phyloP scores from a whole-genome alignment of 139 green algal genomes.

The Chlamydomonas applanata region DNA sequence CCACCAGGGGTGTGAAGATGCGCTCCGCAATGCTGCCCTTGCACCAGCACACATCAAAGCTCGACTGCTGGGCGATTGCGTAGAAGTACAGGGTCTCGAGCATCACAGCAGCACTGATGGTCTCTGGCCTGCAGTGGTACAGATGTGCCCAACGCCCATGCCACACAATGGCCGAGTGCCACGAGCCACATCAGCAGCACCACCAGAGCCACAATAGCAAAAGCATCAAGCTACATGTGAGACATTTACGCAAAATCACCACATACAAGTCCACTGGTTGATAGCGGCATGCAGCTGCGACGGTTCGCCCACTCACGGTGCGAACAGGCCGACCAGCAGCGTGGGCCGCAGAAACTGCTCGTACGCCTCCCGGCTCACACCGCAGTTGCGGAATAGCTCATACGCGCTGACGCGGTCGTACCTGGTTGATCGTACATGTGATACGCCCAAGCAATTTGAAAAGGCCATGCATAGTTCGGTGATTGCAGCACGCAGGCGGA shows the following conservation, averaged over 20 bases:
- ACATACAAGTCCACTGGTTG: too few species aligned
- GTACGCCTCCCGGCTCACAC: slow-evolving; percentile 40
- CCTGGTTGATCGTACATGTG: slow-evolving; percentile 23
- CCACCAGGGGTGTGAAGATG: slow-evolving; percentile 77
- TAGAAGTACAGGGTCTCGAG: slow-evolving; percentile 90
- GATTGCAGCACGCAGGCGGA: too few species aligned
- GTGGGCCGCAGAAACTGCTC: slow-evolving; percentile 70
- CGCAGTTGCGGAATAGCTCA: slow-evolving; percentile 71
- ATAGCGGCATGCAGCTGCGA: too few species aligned
- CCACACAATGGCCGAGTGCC: too few species aligned
- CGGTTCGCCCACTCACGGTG: slow-evolving; percentile 33
- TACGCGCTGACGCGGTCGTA: slow-evolving; percentile 84
- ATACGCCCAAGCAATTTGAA: too few species aligned
- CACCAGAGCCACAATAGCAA: too few species aligned
- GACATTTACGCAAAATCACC: too few species aligned
- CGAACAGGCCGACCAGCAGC: slow-evolving; percentile 65
- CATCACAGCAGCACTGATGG: slow-evolving; percentile 71
- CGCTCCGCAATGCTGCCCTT: slow-evolving; percentile 70
- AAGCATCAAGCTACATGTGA: too few species aligned
- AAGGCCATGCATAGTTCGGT: too few species aligned
- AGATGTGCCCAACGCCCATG: too few species aligned
- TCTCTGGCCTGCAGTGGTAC: slow-evolving; percentile 18
- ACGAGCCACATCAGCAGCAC: too few species aligned
- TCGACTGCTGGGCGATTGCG: slow-evolving; percentile 32
- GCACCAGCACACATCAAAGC: slow-evolving; percentile 66